Evolutionary conservation across 208 protist species (phyloP).

Genomic region (Leishmania tropica): DNA sequence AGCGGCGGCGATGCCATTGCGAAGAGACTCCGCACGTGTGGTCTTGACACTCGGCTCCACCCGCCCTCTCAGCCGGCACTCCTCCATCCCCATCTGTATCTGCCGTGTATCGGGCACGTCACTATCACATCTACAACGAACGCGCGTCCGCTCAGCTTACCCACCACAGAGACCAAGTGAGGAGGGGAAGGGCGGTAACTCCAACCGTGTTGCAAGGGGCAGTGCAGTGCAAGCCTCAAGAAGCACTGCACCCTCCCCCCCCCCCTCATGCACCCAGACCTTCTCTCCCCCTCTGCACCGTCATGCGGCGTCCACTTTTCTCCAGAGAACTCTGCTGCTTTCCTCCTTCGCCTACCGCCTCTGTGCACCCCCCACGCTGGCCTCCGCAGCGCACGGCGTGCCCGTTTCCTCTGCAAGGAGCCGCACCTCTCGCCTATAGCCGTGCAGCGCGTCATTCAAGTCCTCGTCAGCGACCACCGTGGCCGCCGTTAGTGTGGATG

Average conservation of each 20-base stretch:
- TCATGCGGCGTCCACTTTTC: not conserved
- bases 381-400: not conserved
- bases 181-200: no score
- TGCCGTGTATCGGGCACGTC: not conserved
- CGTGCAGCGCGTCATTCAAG: not conserved
- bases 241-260: not conserved
- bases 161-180: not conserved
- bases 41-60: not conserved
- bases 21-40: not conserved
- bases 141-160: not conserved
- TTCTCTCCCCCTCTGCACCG: not conserved
- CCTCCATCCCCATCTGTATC: not conserved
- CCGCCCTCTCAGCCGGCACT: not conserved
- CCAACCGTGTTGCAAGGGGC: not conserved
- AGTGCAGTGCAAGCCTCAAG: not conserved
- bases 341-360: not conserved
- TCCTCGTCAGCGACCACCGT: not conserved
- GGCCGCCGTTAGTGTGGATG: no score
- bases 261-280: not conserved
- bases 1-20: not conserved
- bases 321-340: not conserved
- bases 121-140: not conserved
- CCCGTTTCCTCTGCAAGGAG: not conserved
- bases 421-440: not conserved
- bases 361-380: not conserved